Conservation (phyloP, 208 protist species). For the Trypanosoma vivax region DNA sequence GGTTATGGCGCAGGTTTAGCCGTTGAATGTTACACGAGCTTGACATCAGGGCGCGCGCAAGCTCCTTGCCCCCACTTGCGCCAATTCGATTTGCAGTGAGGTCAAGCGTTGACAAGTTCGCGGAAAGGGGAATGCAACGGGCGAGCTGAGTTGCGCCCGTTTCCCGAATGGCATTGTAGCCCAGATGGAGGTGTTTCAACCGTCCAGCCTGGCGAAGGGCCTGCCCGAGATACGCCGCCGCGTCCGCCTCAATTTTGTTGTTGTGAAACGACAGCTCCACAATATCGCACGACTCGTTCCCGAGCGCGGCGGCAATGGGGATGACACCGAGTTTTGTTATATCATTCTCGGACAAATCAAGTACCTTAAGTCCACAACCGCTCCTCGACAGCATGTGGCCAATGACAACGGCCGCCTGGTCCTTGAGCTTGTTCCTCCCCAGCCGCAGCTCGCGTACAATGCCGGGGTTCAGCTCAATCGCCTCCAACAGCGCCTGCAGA, state of each 20-base stretch:
- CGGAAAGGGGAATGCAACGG: conserved; percentile 39
- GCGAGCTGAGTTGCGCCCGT: conserved; percentile 61
- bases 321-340: conserved; percentile 80
- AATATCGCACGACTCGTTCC: conserved; percentile 49
- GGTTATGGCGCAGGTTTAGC: conserved; percentile 81
- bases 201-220: conserved; percentile 45
- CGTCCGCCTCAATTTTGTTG: conserved; percentile 81
- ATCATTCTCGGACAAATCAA: conserved; percentile 83
- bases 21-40: conserved; percentile 69
- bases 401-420: conserved; percentile 74
- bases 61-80: conserved; percentile 47
- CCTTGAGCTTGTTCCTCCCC: conserved; percentile 80
- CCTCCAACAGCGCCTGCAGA: conserved; percentile 70
- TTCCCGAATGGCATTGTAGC: conserved; percentile 83
- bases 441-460: conserved; percentile 78
- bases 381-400: conserved; percentile 58
- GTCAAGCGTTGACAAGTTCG: conserved; percentile 69
- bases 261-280: conserved; percentile 87
- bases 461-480: conserved; percentile 68
- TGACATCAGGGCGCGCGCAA: conserved; percentile 48
- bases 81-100: conserved; percentile 85
- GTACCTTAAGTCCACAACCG: conserved; percentile 79
- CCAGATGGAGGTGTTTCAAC: conserved; percentile 85
- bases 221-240: conserved; percentile 47
- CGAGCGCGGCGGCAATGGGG: conserved; percentile 60